A percentile compares a stretch with the other conserved stretches of the same genome.
These are phyloP conservation scores for Auricularia sp. DNA, from an alignment of 768 basidiomycete species.

Conservation along the genomic window DNA sequence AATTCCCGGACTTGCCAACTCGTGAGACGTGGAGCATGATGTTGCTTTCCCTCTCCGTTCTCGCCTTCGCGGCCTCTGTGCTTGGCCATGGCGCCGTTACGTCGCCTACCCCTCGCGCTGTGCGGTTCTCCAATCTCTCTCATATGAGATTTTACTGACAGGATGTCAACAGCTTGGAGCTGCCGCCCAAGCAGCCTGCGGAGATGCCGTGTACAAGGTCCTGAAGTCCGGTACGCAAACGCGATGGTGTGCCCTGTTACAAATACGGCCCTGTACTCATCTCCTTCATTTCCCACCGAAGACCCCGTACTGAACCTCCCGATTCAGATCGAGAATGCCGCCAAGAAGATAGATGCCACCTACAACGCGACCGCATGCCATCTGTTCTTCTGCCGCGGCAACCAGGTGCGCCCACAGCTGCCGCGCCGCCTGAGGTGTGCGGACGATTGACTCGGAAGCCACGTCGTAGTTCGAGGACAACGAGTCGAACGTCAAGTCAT, in stretches of 20 bases:
- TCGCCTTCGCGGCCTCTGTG: neutral
- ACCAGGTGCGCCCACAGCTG: neutral
- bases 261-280: neutral
- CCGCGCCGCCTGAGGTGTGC: neutral
- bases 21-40: neutral
- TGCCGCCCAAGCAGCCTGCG: neutral
- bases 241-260: neutral
- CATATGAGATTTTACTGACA: neutral
- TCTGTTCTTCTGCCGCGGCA: conserved; percentile 3
- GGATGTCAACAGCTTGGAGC: neutral
- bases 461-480: conserved; percentile 1
- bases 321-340: conserved; percentile 3
- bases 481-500: neutral
- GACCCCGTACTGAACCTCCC: neutral
- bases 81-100: neutral
- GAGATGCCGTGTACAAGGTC: neutral
- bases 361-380: conserved; percentile 1
- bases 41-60: neutral
- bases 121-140: neutral
- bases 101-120: neutral
- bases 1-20: too few relatives aligned
- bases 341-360: neutral
- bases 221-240: neutral
- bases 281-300: too few relatives aligned
- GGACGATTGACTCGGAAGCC: neutral